These are phyloP conservation scores for Pharus latifolius DNA, from an alignment of 176 grass and related monocot genomes.

Conservation along the genomic window DNA sequence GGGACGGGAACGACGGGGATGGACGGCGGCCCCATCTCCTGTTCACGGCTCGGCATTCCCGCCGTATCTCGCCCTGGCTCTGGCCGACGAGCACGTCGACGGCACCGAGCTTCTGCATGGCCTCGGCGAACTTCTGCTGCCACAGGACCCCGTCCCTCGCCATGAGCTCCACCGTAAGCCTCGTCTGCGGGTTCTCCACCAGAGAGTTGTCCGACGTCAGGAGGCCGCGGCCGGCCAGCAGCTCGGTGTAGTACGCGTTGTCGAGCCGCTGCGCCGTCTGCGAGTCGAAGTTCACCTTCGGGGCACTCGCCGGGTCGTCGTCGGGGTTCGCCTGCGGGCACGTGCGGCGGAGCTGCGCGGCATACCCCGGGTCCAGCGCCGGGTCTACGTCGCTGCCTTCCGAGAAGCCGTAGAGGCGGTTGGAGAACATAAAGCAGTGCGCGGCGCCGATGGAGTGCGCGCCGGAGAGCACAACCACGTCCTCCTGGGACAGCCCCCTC, in stretches of 20 bases:
- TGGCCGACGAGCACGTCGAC: slow-evolving; percentile 28
- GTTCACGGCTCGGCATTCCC: slow-evolving; percentile 22
- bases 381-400: not conserved
- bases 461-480: slow-evolving; percentile 41
- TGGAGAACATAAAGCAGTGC: slow-evolving; percentile 45
- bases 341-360: not conserved
- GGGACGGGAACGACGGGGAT: no score
- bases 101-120: slow-evolving; percentile 38
- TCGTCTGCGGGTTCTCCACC: slow-evolving; percentile 9
- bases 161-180: slow-evolving; percentile 7
- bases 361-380: slow-evolving; percentile 10
- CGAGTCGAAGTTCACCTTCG: slow-evolving; percentile 43
- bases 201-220: slow-evolving; percentile 42
- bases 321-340: not conserved
- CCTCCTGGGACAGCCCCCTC: slow-evolving; percentile 26
- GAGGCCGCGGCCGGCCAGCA: slow-evolving; percentile 23
- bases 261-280: slow-evolving; percentile 16
- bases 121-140: slow-evolving; percentile 33
- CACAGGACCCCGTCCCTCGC: slow-evolving; percentile 2
- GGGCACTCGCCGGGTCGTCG: slow-evolving; percentile 1
- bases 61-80: slow-evolving; percentile 12
- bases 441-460: slow-evolving; percentile 62
- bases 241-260: slow-evolving; percentile 34
- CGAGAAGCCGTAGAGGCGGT: slow-evolving; percentile 48
- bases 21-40: not conserved